Evolutionary conservation across 139 green algal species (phyloP), one percentile per base, ranked within the genome.

Genomic region (Zygnema cylindricum): DNA sequence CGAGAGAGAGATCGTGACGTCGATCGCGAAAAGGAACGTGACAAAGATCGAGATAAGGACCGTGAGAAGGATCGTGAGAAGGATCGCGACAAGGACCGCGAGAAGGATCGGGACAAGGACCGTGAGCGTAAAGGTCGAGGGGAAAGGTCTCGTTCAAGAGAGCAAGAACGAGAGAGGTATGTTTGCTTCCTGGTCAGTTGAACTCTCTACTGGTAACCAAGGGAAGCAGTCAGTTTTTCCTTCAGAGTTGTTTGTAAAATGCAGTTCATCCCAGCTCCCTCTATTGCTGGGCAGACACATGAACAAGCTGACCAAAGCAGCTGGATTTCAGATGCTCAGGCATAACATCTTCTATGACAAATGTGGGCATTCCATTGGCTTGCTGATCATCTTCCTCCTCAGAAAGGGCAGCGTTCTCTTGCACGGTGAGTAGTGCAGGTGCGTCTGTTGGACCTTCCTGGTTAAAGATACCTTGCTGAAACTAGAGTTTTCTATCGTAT

Each of bases 81-180:
- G 81, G 81, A 77, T 84, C 69, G 42, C 21, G 39, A 55, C 25
- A 76, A 86, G 55, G 82, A 55, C 2, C 73, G 82, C 55, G 78
- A 90, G 38, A 90, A 79, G 79, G 85, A 90, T 85, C 76, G 76
- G 2, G 81, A 87, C 2, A 83, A 63, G 73, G 84, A 89, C 11
- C 38, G 84, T 88, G 77, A 84, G 41, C 35, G 77, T 2, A 35
- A 42, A 33, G 77, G 76, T 33, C 77, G 77, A 49, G 77, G 40
- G 41, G 77, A 84, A 42, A 39, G 77, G 25, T 84, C 77, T 39
- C 77, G 55, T 63, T 55, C 77, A 42, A 49, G 77, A 49, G 77
- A 84, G 41, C 38, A 7, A 76, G 77, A 55, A 3, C 77, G 77
- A 32, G 77, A 84, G 33, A 39, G 77, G 77, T 84, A 42, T 73